Evolutionary conservation across 148 eudicot genomes (phyloP).

Genomic region (Chenopodium quinoa): DNA sequence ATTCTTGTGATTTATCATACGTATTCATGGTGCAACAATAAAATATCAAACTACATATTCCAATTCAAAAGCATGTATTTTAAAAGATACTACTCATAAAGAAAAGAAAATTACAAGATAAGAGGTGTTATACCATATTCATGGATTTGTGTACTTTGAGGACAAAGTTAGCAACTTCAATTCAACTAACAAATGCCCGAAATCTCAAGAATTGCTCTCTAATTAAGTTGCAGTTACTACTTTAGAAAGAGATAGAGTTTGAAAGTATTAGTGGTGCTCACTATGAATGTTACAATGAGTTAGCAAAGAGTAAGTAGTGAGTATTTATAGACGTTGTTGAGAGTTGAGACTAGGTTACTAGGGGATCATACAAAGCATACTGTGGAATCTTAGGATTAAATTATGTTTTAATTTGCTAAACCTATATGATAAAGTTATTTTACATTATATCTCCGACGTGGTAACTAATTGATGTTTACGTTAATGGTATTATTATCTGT

Average conservation of each 20-base stretch:
- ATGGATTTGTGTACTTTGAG: not conserved
- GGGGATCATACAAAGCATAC: slow-evolving; percentile 1
- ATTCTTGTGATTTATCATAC: not conserved
- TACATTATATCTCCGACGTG: not conserved
- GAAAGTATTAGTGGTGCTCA: slow-evolving; percentile 1
- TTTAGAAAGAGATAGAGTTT: not conserved
- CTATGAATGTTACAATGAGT: not conserved
- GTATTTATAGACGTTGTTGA: slow-evolving; percentile 11
- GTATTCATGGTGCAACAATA: not conserved
- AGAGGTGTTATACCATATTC: slow-evolving; percentile 13
- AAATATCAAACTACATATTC: not conserved
- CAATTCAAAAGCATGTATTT: not conserved
- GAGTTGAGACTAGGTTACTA: not conserved
- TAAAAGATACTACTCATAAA: not conserved
- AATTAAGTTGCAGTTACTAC: not conserved
- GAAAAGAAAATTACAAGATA: not conserved
- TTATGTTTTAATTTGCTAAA: not conserved
- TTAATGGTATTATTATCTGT: not conserved
- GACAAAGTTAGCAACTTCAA: not conserved
- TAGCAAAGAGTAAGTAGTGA: not conserved
- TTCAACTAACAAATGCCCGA: slow-evolving; percentile 11
- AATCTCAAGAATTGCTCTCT: not conserved
- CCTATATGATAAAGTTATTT: not conserved
- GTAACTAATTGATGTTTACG: not conserved
- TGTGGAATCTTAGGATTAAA: not conserved